These are phyloP conservation scores for Spergularia azorica DNA, from an alignment of 179 eudicot genomes.

Conservation along the genomic window DNA sequence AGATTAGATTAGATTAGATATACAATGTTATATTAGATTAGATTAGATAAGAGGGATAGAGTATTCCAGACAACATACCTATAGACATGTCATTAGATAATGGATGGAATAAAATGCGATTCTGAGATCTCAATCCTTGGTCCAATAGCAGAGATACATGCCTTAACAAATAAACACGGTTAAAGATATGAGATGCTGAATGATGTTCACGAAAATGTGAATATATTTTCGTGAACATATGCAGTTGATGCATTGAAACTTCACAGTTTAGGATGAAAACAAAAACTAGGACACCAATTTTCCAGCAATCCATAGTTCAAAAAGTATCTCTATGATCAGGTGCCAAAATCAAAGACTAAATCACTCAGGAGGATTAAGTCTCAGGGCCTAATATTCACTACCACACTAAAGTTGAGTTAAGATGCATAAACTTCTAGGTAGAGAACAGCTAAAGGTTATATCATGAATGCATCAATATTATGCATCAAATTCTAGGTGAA, in stretches of 20 bases:
- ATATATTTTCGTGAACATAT: too few relatives aligned
- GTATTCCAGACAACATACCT: constrained; percentile 43
- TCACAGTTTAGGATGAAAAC: not conserved
- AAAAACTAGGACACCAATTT: not conserved
- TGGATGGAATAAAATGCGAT: constrained; percentile 83
- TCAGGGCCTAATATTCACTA: not conserved
- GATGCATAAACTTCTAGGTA: too few relatives aligned
- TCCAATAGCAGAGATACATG: constrained; percentile 76
- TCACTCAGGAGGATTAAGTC: not conserved
- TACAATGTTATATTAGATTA: too few relatives aligned
- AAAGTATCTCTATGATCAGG: not conserved
- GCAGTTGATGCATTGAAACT: not conserved
- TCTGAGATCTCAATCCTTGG: constrained; percentile 71
- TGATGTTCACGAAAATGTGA: not conserved
- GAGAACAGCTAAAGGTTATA: too few relatives aligned
- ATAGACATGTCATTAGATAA: constrained; percentile 82
- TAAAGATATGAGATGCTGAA: constrained; percentile 14
- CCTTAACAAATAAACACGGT: constrained; percentile 45
- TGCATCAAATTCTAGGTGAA: too few relatives aligned
- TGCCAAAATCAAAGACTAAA: not conserved
- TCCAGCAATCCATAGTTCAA: not conserved
- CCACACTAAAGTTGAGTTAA: not conserved
- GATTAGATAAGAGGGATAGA: not conserved
- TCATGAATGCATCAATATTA: too few relatives aligned
- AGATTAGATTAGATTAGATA: too few relatives aligned